Base-by-base conservation (phyloP, 306 rosid genomes). In the Trichosanthes cucumerina region DNA sequence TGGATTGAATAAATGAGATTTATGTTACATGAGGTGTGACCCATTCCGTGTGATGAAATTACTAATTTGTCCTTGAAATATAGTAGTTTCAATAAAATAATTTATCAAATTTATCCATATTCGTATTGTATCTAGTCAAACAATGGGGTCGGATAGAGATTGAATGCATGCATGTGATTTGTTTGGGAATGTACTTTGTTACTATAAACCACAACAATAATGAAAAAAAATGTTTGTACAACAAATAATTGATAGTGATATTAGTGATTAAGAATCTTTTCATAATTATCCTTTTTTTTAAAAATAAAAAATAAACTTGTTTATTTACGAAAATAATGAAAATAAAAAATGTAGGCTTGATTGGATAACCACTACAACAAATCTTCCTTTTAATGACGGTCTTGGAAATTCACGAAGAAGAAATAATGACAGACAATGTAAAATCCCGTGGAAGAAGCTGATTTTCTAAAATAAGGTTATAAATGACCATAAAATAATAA, bases 81-180 rank as follows among this genome's bases (percentile, higher is more conserved):
- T 59, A 10, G 38, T 58, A 13, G 24, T 38, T 36, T 12, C 52
- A 12, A n/a, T 68, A 50, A 36, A 41, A 68, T 68, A 38, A n/a
- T 38, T 4, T n/a, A 0, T 68, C 9, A 10, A n/a, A 34, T 39
- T 21, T 39, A 10, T 39, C 18, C 4, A n/a, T 60, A 60, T 13
- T 60, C 28, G 39, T 0, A 19, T 66, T 66, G n/a, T 43, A 36
- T 66, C 3, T 41, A 41, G 76, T 43, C 76, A 70, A 44, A 70
- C 7, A 46, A 71, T 71, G 57, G 57, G 57, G 57, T 13, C 56
- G 23, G 36, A 23, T 14, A 24, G 23, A 44, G 38, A 43, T 43
- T 71, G 58, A 46, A 43, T 71, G 76, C 38, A 6, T 71, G 57
- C 76, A 71, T 71, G 76, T 71, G 76, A 46, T 44, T 70, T 70